Percentiles rank a stretch among this genome's conserved stretches.
These are phyloP conservation scores for Sordariomycetes sp. DNA, from an alignment of 2,329 filamentous ascomycete genomes.

Conservation along the genomic window DNA sequence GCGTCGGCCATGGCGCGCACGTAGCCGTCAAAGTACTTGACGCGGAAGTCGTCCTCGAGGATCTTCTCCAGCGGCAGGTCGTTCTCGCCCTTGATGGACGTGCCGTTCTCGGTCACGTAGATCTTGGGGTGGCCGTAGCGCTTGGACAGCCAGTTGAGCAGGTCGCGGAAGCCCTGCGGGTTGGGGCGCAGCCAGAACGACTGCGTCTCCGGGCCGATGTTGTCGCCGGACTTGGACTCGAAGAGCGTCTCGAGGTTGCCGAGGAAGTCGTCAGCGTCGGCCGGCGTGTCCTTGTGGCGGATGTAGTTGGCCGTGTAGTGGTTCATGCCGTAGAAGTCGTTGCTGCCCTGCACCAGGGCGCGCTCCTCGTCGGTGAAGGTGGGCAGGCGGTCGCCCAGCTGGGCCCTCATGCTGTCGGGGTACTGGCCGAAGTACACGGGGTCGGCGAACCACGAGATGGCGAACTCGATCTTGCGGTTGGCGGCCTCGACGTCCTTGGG, in stretches of 20 bases:
- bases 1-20: conserved; percentile 68
- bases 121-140: conserved; percentile 68
- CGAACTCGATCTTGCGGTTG: conserved; percentile 75
- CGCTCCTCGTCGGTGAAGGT: conserved; percentile 62
- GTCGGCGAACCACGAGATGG: conserved; percentile 82
- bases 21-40: conserved; percentile 69
- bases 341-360: conserved; percentile 69
- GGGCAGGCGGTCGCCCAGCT: conserved; percentile 70
- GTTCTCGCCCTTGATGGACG: conserved; percentile 74
- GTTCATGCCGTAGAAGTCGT: conserved; percentile 94
- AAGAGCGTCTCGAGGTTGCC: conserved; percentile 68
- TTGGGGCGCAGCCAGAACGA: conserved; percentile 72
- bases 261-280: conserved; percentile 55
- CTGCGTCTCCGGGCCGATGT: conserved; percentile 74
- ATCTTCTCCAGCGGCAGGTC: conserved; percentile 60
- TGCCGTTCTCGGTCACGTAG: conserved; percentile 85
- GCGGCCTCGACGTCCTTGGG: conserved; percentile 65
- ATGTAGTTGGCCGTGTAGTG: conserved; percentile 87
- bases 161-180: conserved; percentile 64
- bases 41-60: conserved; percentile 72
- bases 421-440: conserved; percentile 79
- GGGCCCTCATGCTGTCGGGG: conserved; percentile 71
- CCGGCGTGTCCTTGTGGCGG: conserved; percentile 53
- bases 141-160: conserved; percentile 67
- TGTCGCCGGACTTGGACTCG: conserved; percentile 59